Base-by-base conservation (phyloP, 805 yeast genomes). In the Ogataea sp. region DNA sequence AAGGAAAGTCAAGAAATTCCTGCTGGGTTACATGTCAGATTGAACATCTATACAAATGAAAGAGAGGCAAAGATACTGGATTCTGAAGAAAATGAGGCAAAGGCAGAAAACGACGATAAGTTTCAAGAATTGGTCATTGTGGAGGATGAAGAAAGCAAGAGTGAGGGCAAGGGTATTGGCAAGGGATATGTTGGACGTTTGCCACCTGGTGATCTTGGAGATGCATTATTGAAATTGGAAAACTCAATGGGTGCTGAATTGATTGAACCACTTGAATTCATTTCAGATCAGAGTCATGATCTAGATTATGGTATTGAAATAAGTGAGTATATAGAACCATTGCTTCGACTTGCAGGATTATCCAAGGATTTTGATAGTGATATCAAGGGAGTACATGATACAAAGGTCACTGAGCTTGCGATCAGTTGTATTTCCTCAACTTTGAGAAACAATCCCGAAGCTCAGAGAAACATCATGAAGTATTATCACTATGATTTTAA, bases 1-100 rank as follows among this genome's bases (percentile, higher is more conserved):
- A 67, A 62, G 47, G 80, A 73, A 36, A 87, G 80, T n/a, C 96
- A 86, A 51, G 68, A 72, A 7, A 68, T 89, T 3, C 95, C 96
- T 1, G 74, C 73, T 6, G 97, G 97, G 0, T 59, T 84, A 26
- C 89, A 84, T 56, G 75, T 88, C 11, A 68, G 85, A 46, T 50
- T 89, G 48, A 80, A 86, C 55, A 60, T 88, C 41, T 85, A 80
- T n/a, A 78, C 88, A 0, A 80, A 82, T 16, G 58, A 62, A 21
- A 75, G 71, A 49, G 83, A 81, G 56, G 96, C 95, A 1, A 83
- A 77, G 47, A 43, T 81, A 11, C 25, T 32, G 4, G 34, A 32
- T 24, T 11, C 28, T 23, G 29, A 33, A 9, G 27, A 21, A 4
- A 11, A n/a, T 15, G 31, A 28, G 6, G 31, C 20, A 7, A 20